A percentile compares a stretch with the other conserved stretches of the same genome.
These are phyloP conservation scores for Wickerhamiella allomyrinae DNA, from an alignment of 805 yeast species.

Conservation along the genomic window DNA sequence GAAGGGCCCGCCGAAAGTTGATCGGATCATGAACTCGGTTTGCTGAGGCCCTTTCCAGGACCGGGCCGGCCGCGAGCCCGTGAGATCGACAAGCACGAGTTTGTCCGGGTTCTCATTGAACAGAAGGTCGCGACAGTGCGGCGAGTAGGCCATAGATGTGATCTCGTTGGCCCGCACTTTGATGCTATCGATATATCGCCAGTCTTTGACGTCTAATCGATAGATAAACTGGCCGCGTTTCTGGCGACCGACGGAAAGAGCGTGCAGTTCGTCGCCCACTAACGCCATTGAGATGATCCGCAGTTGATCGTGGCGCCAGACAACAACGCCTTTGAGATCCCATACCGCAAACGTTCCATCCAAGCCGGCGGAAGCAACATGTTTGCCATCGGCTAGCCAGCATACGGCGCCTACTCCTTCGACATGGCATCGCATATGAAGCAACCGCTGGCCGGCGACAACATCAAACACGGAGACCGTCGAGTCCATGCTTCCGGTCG, in stretches of 20 bases:
- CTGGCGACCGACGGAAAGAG: background rate
- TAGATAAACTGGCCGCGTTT: background rate
- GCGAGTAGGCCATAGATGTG: conserved; percentile 2
- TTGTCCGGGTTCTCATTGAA: conserved; percentile 4
- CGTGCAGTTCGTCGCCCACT: conserved; percentile 41
- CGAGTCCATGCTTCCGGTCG: conserved; percentile 62
- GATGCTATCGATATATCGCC: background rate
- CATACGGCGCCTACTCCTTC: conserved; percentile 40
- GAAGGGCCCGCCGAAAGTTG: conserved; percentile 59
- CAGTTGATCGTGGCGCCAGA: conserved; percentile 23
- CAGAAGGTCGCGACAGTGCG: background rate
- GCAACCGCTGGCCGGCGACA: conserved; percentile 24
- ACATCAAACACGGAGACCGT: conserved; percentile 58
- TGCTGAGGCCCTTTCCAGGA: conserved; percentile 34
- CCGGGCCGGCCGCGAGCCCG: conserved; percentile 3
- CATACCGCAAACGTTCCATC: conserved; percentile 48
- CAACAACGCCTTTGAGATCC: conserved; percentile 23
- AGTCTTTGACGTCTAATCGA: conserved; percentile 1
- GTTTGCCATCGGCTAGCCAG: conserved; percentile 45
- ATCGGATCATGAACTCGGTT: conserved; percentile 52
- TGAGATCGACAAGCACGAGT: conserved; percentile 4
- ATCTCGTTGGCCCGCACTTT: background rate
- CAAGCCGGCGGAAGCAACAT: conserved; percentile 62
- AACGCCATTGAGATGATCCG: conserved; percentile 59
- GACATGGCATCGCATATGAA: conserved; percentile 16